These are phyloP conservation scores for Geotrichum macrosporum DNA, from an alignment of 1,139 yeast genomes.

Conservation along the genomic window DNA sequence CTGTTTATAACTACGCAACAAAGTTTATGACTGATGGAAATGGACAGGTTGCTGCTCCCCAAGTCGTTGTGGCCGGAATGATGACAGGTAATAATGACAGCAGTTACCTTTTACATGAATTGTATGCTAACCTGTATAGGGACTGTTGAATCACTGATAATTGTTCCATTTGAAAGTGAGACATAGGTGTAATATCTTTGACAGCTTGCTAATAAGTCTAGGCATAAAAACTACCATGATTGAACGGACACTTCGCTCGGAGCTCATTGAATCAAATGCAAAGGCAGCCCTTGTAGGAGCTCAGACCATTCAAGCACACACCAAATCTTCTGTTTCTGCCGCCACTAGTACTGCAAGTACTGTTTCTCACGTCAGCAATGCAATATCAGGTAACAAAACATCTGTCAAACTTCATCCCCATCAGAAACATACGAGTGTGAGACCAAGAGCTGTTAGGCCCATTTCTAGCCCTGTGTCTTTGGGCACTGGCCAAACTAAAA, in stretches of 20 bases:
- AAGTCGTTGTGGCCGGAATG: conserved; percentile 64
- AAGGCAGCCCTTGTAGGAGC: conserved; percentile 14
- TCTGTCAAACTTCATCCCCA: conserved; percentile 5
- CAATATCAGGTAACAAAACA: not conserved
- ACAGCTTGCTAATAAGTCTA: conserved; percentile 1
- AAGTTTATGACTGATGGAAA: conserved; percentile 56
- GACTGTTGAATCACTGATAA: conserved; percentile 69
- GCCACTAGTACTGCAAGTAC: not conserved
- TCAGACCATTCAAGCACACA: not conserved
- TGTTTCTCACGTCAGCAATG: not conserved
- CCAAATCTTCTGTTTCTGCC: not conserved
- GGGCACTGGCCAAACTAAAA: conserved; percentile 15
- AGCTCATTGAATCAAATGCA: conserved; percentile 15
- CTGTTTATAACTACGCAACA: conserved; percentile 71
- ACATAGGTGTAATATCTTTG: not conserved
- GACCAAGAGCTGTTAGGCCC: conserved; percentile 23
- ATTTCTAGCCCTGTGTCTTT: conserved; percentile 12
- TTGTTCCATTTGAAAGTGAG: conserved; percentile 79
- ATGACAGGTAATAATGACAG: conserved; percentile 54
- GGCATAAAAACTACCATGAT: conserved; percentile 78
- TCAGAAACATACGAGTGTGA: conserved; percentile 14
- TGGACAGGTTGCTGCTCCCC: conserved; percentile 37
- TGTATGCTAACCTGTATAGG: conserved; percentile 17
- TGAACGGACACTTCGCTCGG: conserved; percentile 40
- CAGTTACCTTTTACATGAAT: not conserved